These are phyloP conservation scores for Vicia villosa DNA, from an alignment of 306 rosid genomes.

Conservation along the genomic window DNA sequence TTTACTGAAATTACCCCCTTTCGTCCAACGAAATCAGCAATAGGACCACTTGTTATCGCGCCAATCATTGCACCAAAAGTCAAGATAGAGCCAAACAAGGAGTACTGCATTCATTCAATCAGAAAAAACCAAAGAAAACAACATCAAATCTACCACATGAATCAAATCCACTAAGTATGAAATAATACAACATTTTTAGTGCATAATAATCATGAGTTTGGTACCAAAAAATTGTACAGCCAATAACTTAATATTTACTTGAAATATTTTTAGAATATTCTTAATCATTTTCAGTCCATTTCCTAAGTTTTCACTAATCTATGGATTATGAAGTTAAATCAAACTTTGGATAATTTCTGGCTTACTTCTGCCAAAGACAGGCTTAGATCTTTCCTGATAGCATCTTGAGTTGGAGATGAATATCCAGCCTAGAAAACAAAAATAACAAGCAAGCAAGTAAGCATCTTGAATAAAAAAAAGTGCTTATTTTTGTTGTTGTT, in stretches of 20 bases:
- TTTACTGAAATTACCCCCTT: constrained; percentile 63
- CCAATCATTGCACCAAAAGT: constrained; percentile 98
- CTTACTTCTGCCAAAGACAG: constrained; percentile 74
- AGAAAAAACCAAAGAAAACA: constrained; percentile 1
- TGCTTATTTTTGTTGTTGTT: too few species aligned
- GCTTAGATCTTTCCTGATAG: constrained; percentile 63
- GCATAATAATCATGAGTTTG: neutral
- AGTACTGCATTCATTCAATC: constrained; percentile 55
- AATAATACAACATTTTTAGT: neutral
- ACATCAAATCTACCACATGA: constrained; percentile 13
- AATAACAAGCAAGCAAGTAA: neutral
- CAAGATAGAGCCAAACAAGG: constrained; percentile 88
- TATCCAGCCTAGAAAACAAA: constrained; percentile 67
- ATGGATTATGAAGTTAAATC: neutral
- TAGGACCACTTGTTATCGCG: constrained; percentile 85
- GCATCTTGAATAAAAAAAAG: neutral
- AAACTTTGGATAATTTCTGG: neutral
- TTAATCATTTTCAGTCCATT: neutral
- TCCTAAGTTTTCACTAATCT: constrained; percentile 21
- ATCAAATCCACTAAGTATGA: neutral
- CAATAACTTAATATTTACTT: neutral
- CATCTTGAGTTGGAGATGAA: constrained; percentile 88
- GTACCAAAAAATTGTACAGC: neutral
- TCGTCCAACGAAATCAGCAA: constrained; percentile 72
- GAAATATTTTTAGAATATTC: neutral